Evolutionary conservation across 768 basidiomycete genomes (phyloP).

Genomic region (Suillus luteus): DNA sequence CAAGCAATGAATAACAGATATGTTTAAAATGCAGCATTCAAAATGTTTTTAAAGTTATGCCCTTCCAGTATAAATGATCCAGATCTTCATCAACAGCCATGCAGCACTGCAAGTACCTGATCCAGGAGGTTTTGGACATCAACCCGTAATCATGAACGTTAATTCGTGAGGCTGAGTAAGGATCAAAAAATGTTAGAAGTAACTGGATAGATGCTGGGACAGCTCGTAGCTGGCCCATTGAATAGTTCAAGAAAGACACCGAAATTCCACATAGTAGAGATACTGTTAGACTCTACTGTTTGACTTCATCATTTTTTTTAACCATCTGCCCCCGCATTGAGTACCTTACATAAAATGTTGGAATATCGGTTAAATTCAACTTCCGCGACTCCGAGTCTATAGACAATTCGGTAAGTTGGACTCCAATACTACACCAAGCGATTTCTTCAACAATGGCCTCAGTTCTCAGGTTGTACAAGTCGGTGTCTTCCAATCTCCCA

Average conservation of each 20-base stretch:
- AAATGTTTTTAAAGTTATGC: not conserved
- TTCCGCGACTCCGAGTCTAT: slow-evolving; percentile 3
- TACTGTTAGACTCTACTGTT: too few species aligned
- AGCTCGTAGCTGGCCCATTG: too few species aligned
- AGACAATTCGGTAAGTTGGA: not conserved
- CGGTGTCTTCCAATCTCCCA: slow-evolving; percentile 6
- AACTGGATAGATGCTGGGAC: too few species aligned
- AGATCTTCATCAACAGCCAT: not conserved
- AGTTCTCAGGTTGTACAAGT: slow-evolving; percentile 47
- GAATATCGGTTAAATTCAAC: not conserved
- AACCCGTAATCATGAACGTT: not conserved
- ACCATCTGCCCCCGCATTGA: too few species aligned
- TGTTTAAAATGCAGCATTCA: not conserved
- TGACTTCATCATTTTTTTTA: too few species aligned
- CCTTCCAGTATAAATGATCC: not conserved
- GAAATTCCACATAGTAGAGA: too few species aligned
- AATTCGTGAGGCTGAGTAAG: not conserved
- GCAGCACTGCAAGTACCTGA: not conserved
- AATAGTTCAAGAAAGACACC: not conserved
- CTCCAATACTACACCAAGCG: too few species aligned
- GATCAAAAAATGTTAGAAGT: too few species aligned
- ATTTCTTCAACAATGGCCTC: slow-evolving; percentile 39
- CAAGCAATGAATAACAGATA: not conserved
- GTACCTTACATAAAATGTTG: not conserved
- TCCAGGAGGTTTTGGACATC: not conserved